Evolutionary conservation across 352 stramenopile species (phyloP), one percentile per base, ranked within the genome.

Genomic region (Peronospora farinosa): DNA sequence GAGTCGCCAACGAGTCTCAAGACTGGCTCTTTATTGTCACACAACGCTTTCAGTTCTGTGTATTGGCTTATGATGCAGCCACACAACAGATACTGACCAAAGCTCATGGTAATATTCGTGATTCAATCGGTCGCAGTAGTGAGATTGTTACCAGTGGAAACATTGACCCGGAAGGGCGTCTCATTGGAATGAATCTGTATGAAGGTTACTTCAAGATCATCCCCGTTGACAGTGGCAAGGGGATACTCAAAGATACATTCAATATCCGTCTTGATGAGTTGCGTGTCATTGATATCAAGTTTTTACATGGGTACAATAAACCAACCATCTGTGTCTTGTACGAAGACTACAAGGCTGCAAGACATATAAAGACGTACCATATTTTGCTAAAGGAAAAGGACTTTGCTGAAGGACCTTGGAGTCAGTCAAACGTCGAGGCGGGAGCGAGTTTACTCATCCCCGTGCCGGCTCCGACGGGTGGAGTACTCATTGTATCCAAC

Each of bases 191-290:
- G 80, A 92, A 96, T 59, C 53, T 96, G 35, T 96, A 95, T 64
- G 86, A 96, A 61, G 81, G 84, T 7, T 92, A 95, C 60, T 95
- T 95, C 47, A 95, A 95, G 50, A 77, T 95, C 11, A 91, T 92
- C 45, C 84, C 84, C 37, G 92, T 96, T 53, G 84, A 96, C 55
- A 72, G 63, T 35, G 60, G 63, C 51, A 86, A 83, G 49, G 83
- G 84, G 10, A 72, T 84, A 25, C 67, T 96, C 10, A 78, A 78
- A 36, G 84, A 95, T 32, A 80, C 82, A 32, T 96, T 96, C 65
- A 96, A 96, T 63, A 93, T 97, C 38, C 88, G 86, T 2, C 67
- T 97, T 51, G 89, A 97, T 58, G 90, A 97, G 66, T 65, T 96
- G 27, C 74, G 90, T 36, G 86, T 97, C 40, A 88, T 97, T 47